Evolutionary conservation across 768 basidiomycete genomes (phyloP).

Genomic region (Boletus edulis): DNA sequence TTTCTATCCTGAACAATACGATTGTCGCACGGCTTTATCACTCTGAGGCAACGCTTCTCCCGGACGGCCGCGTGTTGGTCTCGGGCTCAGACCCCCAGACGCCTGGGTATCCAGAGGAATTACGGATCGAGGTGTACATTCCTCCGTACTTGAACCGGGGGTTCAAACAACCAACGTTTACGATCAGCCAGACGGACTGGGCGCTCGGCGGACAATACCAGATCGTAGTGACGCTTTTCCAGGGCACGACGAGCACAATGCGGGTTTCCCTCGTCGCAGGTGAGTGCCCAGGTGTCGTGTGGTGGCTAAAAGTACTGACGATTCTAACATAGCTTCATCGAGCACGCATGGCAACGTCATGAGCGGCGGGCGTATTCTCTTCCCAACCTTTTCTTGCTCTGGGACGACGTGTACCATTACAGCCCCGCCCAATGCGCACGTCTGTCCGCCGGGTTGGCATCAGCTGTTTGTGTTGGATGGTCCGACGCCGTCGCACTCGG

Average conservation of each 20-base stretch:
- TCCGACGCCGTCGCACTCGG: slow-evolving; percentile 71
- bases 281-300: slow-evolving; percentile 25
- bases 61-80: slow-evolving; percentile 71
- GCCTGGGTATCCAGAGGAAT: slow-evolving; percentile 65
- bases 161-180: slow-evolving; percentile 58
- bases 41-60: slow-evolving; percentile 71
- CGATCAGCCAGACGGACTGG: slow-evolving; percentile 62
- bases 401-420: slow-evolving; percentile 75
- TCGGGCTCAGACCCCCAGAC: slow-evolving; percentile 71
- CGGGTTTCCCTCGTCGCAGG: slow-evolving; percentile 65
- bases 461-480: slow-evolving; percentile 77
- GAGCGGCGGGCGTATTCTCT: slow-evolving; percentile 63
- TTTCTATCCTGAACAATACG: slow-evolving; percentile 65
- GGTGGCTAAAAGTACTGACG: background rate
- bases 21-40: slow-evolving; percentile 77
- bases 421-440: slow-evolving; percentile 65
- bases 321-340: slow-evolving; percentile 49
- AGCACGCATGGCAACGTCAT: slow-evolving; percentile 79
- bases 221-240: slow-evolving; percentile 45
- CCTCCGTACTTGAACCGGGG: slow-evolving; percentile 81
- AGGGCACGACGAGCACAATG: slow-evolving; percentile 46
- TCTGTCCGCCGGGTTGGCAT: slow-evolving; percentile 76
- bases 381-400: slow-evolving; percentile 67
- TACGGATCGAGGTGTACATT: slow-evolving; percentile 76
- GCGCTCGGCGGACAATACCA: slow-evolving; percentile 48